Evolutionary conservation across 371 early-diverging fungal genomes (phyloP).

Genomic region (Mucor sp.): DNA sequence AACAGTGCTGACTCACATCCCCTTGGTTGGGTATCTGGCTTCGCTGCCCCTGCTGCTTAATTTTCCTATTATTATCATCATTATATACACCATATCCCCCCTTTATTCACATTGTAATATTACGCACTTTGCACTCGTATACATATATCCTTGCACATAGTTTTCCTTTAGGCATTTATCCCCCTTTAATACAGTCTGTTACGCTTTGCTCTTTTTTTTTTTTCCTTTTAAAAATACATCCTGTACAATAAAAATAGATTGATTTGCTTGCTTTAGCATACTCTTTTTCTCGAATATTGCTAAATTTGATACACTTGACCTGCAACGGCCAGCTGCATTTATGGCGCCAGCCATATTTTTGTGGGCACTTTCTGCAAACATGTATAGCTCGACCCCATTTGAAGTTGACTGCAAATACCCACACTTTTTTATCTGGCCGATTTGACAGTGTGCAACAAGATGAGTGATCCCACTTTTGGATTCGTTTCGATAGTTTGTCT

Average conservation of each 20-base stretch:
- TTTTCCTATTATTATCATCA: background rate
- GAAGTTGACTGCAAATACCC: too few species aligned
- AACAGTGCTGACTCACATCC: background rate
- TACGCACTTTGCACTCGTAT: background rate
- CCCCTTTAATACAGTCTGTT: background rate
- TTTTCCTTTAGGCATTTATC: background rate
- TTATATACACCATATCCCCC: background rate
- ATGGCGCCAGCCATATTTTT: too few species aligned
- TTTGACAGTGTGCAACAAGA: too few species aligned
- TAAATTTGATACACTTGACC: background rate
- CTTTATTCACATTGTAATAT: background rate
- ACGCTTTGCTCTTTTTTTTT: too few species aligned
- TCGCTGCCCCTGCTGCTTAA: conserved; percentile 32
- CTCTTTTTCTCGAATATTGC: background rate
- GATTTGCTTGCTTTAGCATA: background rate
- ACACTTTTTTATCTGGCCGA: too few species aligned
- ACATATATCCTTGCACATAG: background rate
- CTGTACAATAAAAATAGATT: background rate
- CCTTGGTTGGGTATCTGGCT: conserved; percentile 21
- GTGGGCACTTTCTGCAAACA: too few species aligned
- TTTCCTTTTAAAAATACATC: background rate
- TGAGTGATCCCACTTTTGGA: too few species aligned
- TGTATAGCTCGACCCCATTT: too few species aligned
- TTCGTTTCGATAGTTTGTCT: background rate
- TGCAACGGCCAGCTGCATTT: too few species aligned